These are phyloP conservation scores for Yamadazyma taylorii DNA, from an alignment of 1,139 yeast genomes.

Conservation along the genomic window DNA sequence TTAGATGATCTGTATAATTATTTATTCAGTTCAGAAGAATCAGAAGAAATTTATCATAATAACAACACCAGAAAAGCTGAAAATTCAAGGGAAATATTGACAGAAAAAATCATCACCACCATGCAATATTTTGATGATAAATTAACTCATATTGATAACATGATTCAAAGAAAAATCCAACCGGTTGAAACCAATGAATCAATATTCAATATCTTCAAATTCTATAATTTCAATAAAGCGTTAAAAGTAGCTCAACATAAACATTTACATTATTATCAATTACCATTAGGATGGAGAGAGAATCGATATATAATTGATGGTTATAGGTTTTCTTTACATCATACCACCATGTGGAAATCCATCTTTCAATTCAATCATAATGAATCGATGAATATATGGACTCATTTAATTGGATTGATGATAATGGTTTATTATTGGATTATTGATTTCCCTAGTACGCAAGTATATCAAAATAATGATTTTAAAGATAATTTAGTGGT, in stretches of 20 bases:
- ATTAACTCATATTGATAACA: constrained; percentile 49
- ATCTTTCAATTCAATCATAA: constrained; percentile 67
- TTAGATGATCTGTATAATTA: constrained; percentile 58
- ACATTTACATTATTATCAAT: constrained; percentile 77
- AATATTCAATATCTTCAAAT: constrained; percentile 42
- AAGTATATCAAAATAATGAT: constrained; percentile 39
- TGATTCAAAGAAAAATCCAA: constrained; percentile 39
- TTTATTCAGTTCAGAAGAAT: constrained; percentile 29
- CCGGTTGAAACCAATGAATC: constrained; percentile 30
- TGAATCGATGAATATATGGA: constrained; percentile 93
- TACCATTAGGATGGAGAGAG: constrained; percentile 93
- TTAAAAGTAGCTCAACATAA: constrained; percentile 53
- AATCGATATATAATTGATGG: constrained; percentile 83
- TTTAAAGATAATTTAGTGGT: constrained; percentile 53
- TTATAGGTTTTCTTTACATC: constrained; percentile 76
- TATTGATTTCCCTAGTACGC: constrained; percentile 61
- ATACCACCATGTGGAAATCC: constrained; percentile 56
- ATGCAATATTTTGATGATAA: constrained; percentile 59
- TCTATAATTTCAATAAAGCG: constrained; percentile 64
- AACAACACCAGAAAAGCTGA: constrained; percentile 16
- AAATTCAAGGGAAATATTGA: constrained; percentile 33
- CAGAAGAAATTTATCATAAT: too few relatives aligned
- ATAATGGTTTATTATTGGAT: constrained; percentile 56
- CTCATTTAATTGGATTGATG: constrained; percentile 74
- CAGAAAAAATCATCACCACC: constrained; percentile 50